Evolutionary conservation across 805 yeast species (phyloP).

Genomic region (Saturnispora halmiae): DNA sequence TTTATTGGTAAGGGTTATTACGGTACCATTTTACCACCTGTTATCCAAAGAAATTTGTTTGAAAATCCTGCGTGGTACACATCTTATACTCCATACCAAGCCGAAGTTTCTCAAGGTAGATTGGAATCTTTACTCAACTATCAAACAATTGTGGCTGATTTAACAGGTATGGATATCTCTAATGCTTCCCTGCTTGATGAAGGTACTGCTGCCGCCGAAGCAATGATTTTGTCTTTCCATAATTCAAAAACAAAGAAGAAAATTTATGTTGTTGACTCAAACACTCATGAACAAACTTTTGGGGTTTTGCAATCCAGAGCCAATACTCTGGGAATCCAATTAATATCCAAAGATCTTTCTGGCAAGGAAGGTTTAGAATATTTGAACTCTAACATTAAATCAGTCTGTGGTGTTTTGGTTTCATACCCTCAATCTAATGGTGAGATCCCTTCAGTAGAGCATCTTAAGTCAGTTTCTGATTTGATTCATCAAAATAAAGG

Average conservation of each 20-base stretch:
- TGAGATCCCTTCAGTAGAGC: conserved; percentile 38
- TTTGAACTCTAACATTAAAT: conserved; percentile 28
- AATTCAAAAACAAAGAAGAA: conserved; percentile 56
- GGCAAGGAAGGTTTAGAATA: conserved; percentile 31
- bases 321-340: conserved; percentile 55
- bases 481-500: conserved; percentile 65
- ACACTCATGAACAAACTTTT: conserved; percentile 78
- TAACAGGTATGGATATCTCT: conserved; percentile 91
- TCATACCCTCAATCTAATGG: conserved; percentile 94
- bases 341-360: conserved; percentile 48
- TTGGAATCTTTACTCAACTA: conserved; percentile 81
- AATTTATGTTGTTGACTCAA: conserved; percentile 62
- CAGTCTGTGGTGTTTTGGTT: conserved; percentile 70
- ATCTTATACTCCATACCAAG: conserved; percentile 96
- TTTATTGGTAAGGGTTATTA: conserved; percentile 93
- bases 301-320: conserved; percentile 78
- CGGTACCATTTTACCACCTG: conserved; percentile 84
- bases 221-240: conserved; percentile 77
- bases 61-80: conserved; percentile 99
- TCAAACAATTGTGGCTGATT: conserved; percentile 84
- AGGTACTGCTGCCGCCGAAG: conserved; percentile 97
- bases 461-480: conserved; percentile 49
- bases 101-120: conserved; percentile 96
- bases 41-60: conserved; percentile 81
- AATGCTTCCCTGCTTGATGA: conserved; percentile 93